Base-by-base conservation (phyloP, 1,139 yeast species). In the Sugiyamaella pinicola region DNA sequence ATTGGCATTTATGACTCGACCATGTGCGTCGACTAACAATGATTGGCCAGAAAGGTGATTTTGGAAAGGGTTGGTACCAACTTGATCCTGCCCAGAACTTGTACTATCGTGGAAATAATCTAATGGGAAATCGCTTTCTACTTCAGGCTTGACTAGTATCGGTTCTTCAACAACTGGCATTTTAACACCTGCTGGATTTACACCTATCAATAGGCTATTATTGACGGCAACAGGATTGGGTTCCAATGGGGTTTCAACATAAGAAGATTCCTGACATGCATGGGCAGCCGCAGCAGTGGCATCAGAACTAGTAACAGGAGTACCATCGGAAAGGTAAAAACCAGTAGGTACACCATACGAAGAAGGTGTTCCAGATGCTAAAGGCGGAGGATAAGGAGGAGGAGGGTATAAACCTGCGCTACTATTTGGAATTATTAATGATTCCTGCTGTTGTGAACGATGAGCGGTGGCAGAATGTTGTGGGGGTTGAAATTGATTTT, bases 61-160 rank as follows among this genome's bases (percentile, higher is more conserved):
- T 31, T n/a, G 43, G 19, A 9, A 22, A 39, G 9, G 8, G 33
- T 18, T 42, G 44, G 9, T 22, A 26, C 19, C 12, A 4, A 42
- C 37, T 26, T 13, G 37, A 22, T 15, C 22, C 33, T 45, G 41
- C 8, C 6, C 17, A 6, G 43, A 19, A 26, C 42, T 46, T 21
- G 46, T 52, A 10, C 55, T 42, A 28, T 52, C 55, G 35, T 52
- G 59, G 15, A 64, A 55, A 54, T 65, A 65, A 51, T 65, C 69
- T 33, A 65, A 56, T 12, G 69, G 69, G 51, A 66, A 66, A 52
- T 65, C 69, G 37, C 64, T 60, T 6, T 62, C 62, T 7, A 58
- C 52, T 9, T 58, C 63, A 5, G 56, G 57, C 31, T 58, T 57
- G 43, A 57, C 48, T 7, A 52, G 51, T 19, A 55, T 47, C 12